Conservation (phyloP, 2,329 filamentous ascomycete species). For the Aureobasidium melanogenum region DNA sequence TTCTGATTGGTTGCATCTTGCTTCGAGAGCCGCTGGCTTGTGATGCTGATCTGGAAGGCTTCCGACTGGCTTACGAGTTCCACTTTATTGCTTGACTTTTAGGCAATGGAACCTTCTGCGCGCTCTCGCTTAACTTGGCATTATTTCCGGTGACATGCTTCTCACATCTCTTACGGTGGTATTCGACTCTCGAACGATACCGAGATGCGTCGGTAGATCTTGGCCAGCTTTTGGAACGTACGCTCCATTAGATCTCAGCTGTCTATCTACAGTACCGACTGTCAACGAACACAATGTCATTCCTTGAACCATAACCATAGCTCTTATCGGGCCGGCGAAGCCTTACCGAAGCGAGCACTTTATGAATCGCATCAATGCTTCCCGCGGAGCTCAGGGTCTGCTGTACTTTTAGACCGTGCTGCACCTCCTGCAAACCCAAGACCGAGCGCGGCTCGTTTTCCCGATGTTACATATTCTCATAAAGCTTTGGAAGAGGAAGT, state of each 20-base stretch:
- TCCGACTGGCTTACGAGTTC: background rate
- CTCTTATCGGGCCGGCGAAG: background rate
- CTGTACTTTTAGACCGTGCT: background rate
- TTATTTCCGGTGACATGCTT: background rate
- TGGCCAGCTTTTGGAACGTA: background rate
- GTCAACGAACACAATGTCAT: background rate
- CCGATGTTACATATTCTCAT: background rate
- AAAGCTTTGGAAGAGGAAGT: background rate
- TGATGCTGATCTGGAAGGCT: background rate
- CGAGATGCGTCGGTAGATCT: background rate
- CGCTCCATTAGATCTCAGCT: background rate
- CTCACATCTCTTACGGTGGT: background rate
- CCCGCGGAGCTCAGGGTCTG: constrained; percentile 1
- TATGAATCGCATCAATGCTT: background rate
- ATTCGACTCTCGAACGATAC: background rate
- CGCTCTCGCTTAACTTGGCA: constrained; percentile 1
- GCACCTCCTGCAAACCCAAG: background rate
- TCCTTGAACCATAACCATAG: background rate
- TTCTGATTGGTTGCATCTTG: background rate
- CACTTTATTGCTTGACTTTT: constrained; percentile 1
- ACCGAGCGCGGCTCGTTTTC: background rate
- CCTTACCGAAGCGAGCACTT: background rate
- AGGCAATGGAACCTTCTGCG: constrained; percentile 5
- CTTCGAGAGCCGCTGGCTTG: background rate
- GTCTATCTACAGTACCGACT: background rate